Percentiles rank a stretch among this genome's conserved stretches.
phyloP scores from a whole-genome alignment of 257 asterid species.

The Solanum clarkiae region DNA sequence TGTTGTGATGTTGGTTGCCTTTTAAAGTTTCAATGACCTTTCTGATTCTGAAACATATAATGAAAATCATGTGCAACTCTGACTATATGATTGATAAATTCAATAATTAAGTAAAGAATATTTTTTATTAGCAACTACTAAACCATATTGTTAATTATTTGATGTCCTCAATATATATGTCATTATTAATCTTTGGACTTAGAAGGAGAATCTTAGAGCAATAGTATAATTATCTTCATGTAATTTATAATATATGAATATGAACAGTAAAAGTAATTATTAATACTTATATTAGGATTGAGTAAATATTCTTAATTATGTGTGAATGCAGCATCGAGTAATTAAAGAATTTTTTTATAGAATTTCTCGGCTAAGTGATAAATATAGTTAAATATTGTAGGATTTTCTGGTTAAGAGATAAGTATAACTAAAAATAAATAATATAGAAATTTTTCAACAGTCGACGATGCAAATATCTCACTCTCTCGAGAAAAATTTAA shows the following conservation, averaged over 20 bases:
- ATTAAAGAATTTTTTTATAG: too few relatives aligned
- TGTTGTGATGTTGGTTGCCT: neutral
- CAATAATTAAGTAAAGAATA: neutral
- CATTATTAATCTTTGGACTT: neutral
- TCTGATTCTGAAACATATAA: conserved; percentile 12
- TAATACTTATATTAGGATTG: neutral
- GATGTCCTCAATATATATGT: neutral
- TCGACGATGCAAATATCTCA: neutral
- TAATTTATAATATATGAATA: neutral
- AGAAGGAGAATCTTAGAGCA: fast-evolving
- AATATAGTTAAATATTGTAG: too few relatives aligned
- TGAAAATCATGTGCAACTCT: neutral
- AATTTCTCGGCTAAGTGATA: too few relatives aligned
- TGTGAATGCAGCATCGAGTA: neutral
- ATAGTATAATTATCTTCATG: fast-evolving
- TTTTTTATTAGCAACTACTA: neutral
- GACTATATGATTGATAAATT: neutral
- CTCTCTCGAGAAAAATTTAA: neutral
- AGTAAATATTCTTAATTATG: neutral
- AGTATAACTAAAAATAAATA: too few relatives aligned
- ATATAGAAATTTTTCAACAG: too few relatives aligned
- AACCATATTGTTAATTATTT: neutral
- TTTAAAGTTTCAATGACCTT: conserved; percentile 4
- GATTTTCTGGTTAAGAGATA: too few relatives aligned
- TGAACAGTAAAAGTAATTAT: fast-evolving